Evolutionary conservation across 179 eudicot genomes (phyloP).

Genomic region (Patellifolia procumbens): DNA sequence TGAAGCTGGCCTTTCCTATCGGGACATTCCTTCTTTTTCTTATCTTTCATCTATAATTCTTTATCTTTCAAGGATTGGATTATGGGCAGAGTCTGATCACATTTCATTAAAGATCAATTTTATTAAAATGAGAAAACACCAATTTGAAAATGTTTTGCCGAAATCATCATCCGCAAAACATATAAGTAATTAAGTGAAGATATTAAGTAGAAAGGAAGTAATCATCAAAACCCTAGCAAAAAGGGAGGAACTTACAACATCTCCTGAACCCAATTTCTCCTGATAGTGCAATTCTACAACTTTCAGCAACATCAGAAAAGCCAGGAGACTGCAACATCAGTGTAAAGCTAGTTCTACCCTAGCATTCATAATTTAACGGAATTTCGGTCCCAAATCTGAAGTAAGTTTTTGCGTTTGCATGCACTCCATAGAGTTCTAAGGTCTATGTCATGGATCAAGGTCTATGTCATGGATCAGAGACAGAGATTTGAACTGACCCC

Average conservation of each 20-base stretch:
- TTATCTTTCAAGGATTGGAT: slow-evolving; percentile 53
- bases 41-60: slow-evolving; percentile 66
- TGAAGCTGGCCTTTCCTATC: slow-evolving; percentile 70
- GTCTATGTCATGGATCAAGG: slow-evolving; percentile 57
- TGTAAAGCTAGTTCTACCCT: slow-evolving; percentile 66
- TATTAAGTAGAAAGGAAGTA: no score
- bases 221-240: no score
- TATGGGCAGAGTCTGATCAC: slow-evolving; percentile 51
- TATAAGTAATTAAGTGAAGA: no score
- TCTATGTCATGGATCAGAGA: slow-evolving; percentile 57
- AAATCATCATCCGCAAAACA: no score
- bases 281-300: slow-evolving; percentile 50
- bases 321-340: slow-evolving; percentile 87
- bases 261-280: slow-evolving; percentile 52
- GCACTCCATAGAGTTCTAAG: slow-evolving; percentile 67
- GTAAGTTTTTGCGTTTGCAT: slow-evolving; percentile 58
- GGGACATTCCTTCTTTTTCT: slow-evolving; percentile 64
- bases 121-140: neutral
- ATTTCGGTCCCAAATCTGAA: slow-evolving; percentile 86
- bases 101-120: neutral
- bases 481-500: slow-evolving; percentile 61
- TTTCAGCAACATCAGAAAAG: slow-evolving; percentile 48
- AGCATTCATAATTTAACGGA: slow-evolving; percentile 71
- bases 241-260: no score
- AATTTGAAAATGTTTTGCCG: no score